Evolutionary conservation across 768 basidiomycete genomes (phyloP).

Genomic region (Dioszegia aurantiaca): DNA sequence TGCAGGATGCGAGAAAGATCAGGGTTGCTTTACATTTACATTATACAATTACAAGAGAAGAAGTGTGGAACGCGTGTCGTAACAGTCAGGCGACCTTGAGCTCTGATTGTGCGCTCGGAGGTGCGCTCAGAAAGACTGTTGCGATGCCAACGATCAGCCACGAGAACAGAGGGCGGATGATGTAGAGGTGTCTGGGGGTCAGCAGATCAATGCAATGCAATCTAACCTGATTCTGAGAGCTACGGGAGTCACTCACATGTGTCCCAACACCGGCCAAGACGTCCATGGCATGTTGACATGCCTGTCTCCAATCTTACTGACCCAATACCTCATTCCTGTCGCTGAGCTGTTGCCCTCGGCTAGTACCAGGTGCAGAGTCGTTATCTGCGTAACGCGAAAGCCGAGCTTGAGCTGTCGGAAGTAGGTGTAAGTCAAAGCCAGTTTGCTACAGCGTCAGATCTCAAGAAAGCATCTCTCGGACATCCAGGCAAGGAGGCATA

Average conservation of each 20-base stretch:
- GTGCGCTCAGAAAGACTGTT: background rate
- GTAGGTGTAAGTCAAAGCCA: constrained; percentile 14
- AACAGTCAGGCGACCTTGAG: too few relatives aligned
- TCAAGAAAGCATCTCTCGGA: background rate
- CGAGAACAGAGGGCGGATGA: constrained; percentile 6
- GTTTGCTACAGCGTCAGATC: constrained; percentile 7
- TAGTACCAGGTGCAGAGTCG: constrained; percentile 6
- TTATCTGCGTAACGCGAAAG: constrained; percentile 9
- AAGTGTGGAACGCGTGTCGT: too few relatives aligned
- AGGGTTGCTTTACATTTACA: too few relatives aligned
- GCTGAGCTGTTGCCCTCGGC: background rate
- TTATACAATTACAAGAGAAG: too few relatives aligned
- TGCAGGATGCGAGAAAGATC: too few relatives aligned
- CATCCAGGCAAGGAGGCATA: background rate
- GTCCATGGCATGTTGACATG: constrained; percentile 16
- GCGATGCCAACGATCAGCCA: constrained; percentile 12
- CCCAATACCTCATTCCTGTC: constrained; percentile 4
- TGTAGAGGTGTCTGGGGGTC: constrained; percentile 3
- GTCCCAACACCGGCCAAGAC: constrained; percentile 11
- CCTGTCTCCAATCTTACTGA: constrained; percentile 9
- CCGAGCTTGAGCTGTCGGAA: constrained; percentile 16
- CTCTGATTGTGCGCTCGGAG: too few relatives aligned
- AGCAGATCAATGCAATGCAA: background rate
- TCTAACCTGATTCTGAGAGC: background rate
- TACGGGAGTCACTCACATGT: background rate